Base-by-base conservation (phyloP, 2,329 filamentous ascomycete genomes). In the Alternaria arbusti region DNA sequence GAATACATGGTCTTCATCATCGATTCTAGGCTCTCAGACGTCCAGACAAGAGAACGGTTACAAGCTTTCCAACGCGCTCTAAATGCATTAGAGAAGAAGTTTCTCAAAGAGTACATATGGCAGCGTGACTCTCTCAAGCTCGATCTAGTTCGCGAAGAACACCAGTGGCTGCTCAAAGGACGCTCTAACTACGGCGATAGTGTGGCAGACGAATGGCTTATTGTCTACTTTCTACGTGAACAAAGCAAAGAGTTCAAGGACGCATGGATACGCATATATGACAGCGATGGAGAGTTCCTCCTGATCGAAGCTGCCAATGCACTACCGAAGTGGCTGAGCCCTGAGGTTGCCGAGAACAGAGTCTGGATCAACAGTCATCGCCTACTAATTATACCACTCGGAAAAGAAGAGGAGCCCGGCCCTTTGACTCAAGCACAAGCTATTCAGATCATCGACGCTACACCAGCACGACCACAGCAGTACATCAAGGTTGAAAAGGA, bases 131-230 rank as follows among this genome's bases (percentile, higher is more conserved):
- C 85, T 0, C 94, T 99, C 67, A 86, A 85, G n/a, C 82, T 97
- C 6, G 87, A 91, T 17, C 78, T 88, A 28, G 76, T 82, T 46
- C 84, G 84, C 84, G 73, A 90, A 84, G 80, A 90, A 72, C 88
- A 82, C 3, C 75, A 80, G 52, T 84, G 82, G 70, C 89, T 90
- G 67, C 86, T 99, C 6, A 87, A 88, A 66, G 95, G 95, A 20
- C 84, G 85, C 55, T 96, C 93, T 1, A 92, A 95, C 77, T 98
- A 94, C 74, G 94, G 95, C 9, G 96, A 99, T 80, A 96, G 94
- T 0, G 90, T 98, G 5, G 95, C 97, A 74, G 96, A 99, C 73
- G 96, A 99, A 82, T 99, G 96, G 96, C 87, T 98, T 6, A 90
- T 98, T 63, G 94, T 98, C 20, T 97, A 94, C 81, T 83, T 98